A percentile compares a stretch with the other conserved stretches of the same genome.
Evolutionary conservation across 2,329 filamentous ascomycete species (phyloP).

Genomic region (Alternaria gaisen): DNA sequence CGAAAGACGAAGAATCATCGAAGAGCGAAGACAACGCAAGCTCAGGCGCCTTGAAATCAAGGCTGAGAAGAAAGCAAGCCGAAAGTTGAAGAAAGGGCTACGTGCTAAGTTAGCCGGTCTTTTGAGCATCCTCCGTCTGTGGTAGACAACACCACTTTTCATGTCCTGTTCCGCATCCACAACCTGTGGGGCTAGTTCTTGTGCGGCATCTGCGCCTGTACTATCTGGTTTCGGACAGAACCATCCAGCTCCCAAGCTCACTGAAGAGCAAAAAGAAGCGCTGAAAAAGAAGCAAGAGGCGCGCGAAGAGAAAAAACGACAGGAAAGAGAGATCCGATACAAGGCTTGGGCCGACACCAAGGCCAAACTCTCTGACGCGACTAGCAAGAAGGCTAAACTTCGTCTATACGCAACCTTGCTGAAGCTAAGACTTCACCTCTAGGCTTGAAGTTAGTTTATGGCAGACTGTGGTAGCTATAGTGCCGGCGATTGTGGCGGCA

Average conservation of each 20-base stretch:
- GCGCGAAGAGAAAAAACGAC: not conserved
- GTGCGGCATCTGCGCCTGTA: not conserved
- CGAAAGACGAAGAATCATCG: not conserved
- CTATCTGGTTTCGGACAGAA: not conserved
- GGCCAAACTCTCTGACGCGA: not conserved
- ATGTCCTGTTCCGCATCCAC: not conserved
- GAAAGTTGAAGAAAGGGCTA: not conserved
- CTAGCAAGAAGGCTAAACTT: constrained; percentile 4
- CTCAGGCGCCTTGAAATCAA: not conserved
- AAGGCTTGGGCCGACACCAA: not conserved
- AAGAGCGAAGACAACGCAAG: constrained; percentile 8
- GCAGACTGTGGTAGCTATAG: constrained; percentile 1
- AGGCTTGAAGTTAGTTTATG: not conserved
- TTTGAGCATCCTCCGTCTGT: constrained; percentile 2
- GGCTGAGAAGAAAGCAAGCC: not conserved
- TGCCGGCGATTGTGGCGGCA: not conserved
- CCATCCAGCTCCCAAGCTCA: not conserved
- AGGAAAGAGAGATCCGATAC: not conserved
- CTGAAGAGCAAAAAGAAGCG: not conserved
- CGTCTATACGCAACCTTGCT: constrained; percentile 2
- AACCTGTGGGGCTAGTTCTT: not conserved
- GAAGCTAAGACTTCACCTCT: constrained; percentile 1
- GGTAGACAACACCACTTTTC: not conserved
- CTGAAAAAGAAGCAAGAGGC: not conserved
- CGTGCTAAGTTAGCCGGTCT: not conserved